A percentile compares a stretch with the other conserved stretches of the same genome.
Conservation (phyloP, 2,329 filamentous ascomycete genomes). For the Ilyonectria destructans region DNA sequence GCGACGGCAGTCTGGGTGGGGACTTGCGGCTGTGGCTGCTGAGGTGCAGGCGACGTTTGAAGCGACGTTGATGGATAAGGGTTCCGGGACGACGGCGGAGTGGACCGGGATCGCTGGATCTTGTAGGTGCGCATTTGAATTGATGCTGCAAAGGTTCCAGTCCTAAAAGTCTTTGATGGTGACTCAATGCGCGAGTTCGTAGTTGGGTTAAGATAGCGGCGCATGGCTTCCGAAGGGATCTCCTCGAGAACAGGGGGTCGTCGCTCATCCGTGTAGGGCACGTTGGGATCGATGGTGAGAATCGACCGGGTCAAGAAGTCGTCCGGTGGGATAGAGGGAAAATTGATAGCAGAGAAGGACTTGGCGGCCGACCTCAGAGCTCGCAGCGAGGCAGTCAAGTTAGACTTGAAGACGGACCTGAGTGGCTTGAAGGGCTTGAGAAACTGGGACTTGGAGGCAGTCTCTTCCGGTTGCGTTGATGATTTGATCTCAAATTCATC, state of each 20-base stretch:
- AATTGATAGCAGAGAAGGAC: conserved; percentile 75
- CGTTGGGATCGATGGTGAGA: conserved; percentile 76
- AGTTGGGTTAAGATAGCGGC: conserved; percentile 78
- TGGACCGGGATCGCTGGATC: conserved; percentile 65
- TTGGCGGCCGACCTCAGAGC: conserved; percentile 76
- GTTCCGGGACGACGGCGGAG: conserved; percentile 52
- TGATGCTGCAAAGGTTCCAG: conserved; percentile 73
- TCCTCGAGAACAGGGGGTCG: conserved; percentile 75
- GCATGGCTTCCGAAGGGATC: conserved; percentile 76
- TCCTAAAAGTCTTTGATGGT: conserved; percentile 48
- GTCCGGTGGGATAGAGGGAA: conserved; percentile 76
- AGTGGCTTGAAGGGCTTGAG: conserved; percentile 65
- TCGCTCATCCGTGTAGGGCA: conserved; percentile 79
- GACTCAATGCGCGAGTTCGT: conserved; percentile 57
- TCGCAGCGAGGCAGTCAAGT: conserved; percentile 77
- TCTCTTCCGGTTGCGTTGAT: conserved; percentile 58
- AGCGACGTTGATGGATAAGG: conserved; percentile 53
- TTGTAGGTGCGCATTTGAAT: conserved; percentile 83
- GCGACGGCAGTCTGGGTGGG: conserved; percentile 52
- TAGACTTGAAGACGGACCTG: conserved; percentile 77
- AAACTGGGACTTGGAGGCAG: conserved; percentile 54
- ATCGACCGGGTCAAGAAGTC: conserved; percentile 79
- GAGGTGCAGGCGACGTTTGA: conserved; percentile 51
- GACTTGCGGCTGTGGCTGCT: conserved; percentile 52
- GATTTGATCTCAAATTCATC: conserved; percentile 67